Base-by-base conservation (phyloP, 2,329 filamentous ascomycete genomes). In the Fragosphaeria purpurea region DNA sequence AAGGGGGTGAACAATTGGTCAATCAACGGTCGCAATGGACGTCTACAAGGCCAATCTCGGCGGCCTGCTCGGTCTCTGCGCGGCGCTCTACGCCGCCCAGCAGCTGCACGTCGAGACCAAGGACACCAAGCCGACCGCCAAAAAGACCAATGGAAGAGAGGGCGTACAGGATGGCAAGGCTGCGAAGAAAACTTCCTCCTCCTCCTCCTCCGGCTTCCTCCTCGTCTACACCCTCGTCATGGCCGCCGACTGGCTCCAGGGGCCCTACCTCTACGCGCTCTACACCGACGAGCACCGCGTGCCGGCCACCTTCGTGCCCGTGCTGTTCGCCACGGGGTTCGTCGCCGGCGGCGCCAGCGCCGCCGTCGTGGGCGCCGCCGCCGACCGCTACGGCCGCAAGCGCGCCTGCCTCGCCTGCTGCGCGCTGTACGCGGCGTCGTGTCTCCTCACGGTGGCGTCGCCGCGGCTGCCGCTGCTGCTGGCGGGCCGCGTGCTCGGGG, bases 401-500 rank as follows among this genome's bases (percentile, higher is more conserved):
- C 63, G 62, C 7, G 74, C 75, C 33, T 81, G 78, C 57, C 65
- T 80, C 8, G 63, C 67, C 13, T 81, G 79, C 62, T 82, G 78
- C 63, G 62, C 63, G 12, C 64, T 71, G 4, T 79, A 79, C 59
- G 69, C 74, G 0, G 60, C 74, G 4, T 76, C 76, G 1, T 79
- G 77, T 56, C 59, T 75, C 5, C 55, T 68, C 7, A 67, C 65
- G 13, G 59, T 58, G 9, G 46, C 57, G 10, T 54, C 55, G 6
- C 60, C 63, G 5, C 47, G 57, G 43, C 50, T 71, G 1, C 61
- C 64, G 4, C 46, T 77, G 9, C 64, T 83, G 5, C 73, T 79
- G 48, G 50, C 69, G 1, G 79, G 79, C 10, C 68, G 79, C 46
- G 61, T 75, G 1, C 67, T 80, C 4, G 76, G 75, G 30, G 79